These are phyloP conservation scores for Penicillium mononematosum DNA, from an alignment of 495 filamentous ascomycete species.

Conservation along the genomic window DNA sequence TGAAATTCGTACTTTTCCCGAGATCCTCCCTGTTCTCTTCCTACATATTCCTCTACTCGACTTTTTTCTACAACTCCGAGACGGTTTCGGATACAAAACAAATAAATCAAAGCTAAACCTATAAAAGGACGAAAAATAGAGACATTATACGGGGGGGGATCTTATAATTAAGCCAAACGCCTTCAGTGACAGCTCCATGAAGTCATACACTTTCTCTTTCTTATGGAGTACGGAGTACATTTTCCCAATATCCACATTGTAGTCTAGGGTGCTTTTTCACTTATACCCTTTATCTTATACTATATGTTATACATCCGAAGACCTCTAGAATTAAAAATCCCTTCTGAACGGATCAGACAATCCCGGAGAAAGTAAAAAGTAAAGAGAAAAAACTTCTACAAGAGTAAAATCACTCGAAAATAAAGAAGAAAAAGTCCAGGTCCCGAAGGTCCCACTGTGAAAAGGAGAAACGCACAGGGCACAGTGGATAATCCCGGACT, in stretches of 20 bases:
- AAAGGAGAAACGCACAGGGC: conserved; percentile 16
- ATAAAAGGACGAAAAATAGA: background rate
- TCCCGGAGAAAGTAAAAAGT: background rate
- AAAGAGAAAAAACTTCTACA: background rate
- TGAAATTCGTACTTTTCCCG: background rate
- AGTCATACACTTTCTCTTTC: conserved; percentile 12
- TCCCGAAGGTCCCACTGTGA: conserved; percentile 3
- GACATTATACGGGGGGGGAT: background rate
- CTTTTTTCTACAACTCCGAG: background rate
- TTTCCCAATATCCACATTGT: background rate
- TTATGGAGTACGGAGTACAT: no score
- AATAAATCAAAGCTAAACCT: background rate
- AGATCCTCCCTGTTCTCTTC: background rate
- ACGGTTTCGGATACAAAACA: conserved; percentile 2
- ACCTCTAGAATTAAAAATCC: background rate
- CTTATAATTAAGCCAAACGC: background rate
- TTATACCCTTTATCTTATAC: no score
- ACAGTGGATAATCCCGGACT: conserved; percentile 14
- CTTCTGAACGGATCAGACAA: background rate
- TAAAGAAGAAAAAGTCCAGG: background rate
- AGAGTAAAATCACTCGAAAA: no score
- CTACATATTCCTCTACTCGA: background rate
- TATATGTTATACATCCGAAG: no score
- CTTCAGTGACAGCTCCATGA: conserved; percentile 16
- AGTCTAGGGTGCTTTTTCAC: no score